Conservation (phyloP, 2,329 filamentous ascomycete species). For the Aspergillus oerlinghausenensis region DNA sequence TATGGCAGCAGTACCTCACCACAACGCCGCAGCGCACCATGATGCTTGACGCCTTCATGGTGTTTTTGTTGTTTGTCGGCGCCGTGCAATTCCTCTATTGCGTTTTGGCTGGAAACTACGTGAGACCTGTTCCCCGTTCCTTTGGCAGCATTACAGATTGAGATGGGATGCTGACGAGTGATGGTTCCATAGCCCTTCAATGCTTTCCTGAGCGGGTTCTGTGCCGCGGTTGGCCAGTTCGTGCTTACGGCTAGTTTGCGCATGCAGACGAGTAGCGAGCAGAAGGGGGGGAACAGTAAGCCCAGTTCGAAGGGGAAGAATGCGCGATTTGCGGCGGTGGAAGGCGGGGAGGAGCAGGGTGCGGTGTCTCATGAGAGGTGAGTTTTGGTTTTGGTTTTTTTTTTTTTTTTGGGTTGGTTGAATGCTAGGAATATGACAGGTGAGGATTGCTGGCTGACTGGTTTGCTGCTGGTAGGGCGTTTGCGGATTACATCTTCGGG, state of each 20-base stretch:
- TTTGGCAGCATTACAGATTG: not conserved
- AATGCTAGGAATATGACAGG: not conserved
- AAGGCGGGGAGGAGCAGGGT: slow-evolving; percentile 1
- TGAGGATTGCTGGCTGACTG: slow-evolving; percentile 5
- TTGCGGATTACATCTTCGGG: slow-evolving; percentile 93
- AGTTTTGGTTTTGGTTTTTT: slow-evolving; percentile 11
- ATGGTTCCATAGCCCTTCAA: slow-evolving; percentile 74
- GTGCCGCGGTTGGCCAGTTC: slow-evolving; percentile 92
- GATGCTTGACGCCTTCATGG: slow-evolving; percentile 87
- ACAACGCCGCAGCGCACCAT: slow-evolving; percentile 86
- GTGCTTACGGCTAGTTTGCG: slow-evolving; percentile 86
- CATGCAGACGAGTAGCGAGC: slow-evolving; percentile 72
- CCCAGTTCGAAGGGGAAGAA: slow-evolving; percentile 39
- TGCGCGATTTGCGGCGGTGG: slow-evolving; percentile 10
- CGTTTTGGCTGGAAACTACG: slow-evolving; percentile 86
- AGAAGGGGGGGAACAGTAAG: slow-evolving; percentile 63
- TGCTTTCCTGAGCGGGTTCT: slow-evolving; percentile 93
- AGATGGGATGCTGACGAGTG: not conserved
- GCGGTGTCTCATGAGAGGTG: slow-evolving; percentile 40
- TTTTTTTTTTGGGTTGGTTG: not conserved
- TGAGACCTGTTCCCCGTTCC: slow-evolving; percentile 49
- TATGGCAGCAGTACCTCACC: slow-evolving; percentile 74
- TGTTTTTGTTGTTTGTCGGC: slow-evolving; percentile 77
- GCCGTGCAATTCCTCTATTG: slow-evolving; percentile 94
- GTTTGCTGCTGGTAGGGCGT: slow-evolving; percentile 58